Base-by-base conservation (phyloP, 2,329 filamentous ascomycete genomes). In the Diaporthe citriasiana region DNA sequence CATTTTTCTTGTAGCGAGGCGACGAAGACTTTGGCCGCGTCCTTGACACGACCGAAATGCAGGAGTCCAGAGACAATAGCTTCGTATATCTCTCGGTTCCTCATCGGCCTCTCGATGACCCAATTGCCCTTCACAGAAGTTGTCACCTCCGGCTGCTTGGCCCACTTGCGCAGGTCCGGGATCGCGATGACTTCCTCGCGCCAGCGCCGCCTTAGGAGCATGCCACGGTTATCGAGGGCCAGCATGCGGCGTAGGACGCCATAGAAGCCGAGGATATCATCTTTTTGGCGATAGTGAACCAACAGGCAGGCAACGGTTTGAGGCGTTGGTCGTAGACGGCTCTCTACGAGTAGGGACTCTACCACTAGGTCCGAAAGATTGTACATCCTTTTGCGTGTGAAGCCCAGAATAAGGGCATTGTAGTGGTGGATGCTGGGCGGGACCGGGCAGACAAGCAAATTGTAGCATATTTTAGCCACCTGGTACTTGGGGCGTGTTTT, bases 401-500 rank as follows among this genome's bases (percentile, higher is more conserved):
- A 91, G n/a, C 89, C 89, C n/a, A 89, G 81, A 3, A 96, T 87
- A 35, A 97, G 86, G 17, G 88, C 87, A 79, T 95, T 95, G 83
- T 92, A 94, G 4, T 92, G 94, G 76, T 91, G 86, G 47, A 93
- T 87, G 75, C 90, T 90, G 0, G 93, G 93, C 0, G 91, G 89
- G 25, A 89, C 85, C 2, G 87, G 81, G 3, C 90, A 91, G 4
- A 90, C 84, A 22, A 94, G 86, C 4, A 97, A 83, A 79, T 94
- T 94, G 82, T 92, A 92, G 81, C 89, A 90, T 70, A 91, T 84
- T 78, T 85, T 87, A n/a, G 79, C 81, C 42, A 86, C 80, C 25
- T 76, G 78, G 40, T 81, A 80, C 45, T 79, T 80, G 38, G 77
- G 71, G 4, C 68, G 51, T 5, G 35, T 47, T 38, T 30, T 56